Base-by-base conservation (phyloP, 2,329 filamentous ascomycete species). In the Xylaria sp. region DNA sequence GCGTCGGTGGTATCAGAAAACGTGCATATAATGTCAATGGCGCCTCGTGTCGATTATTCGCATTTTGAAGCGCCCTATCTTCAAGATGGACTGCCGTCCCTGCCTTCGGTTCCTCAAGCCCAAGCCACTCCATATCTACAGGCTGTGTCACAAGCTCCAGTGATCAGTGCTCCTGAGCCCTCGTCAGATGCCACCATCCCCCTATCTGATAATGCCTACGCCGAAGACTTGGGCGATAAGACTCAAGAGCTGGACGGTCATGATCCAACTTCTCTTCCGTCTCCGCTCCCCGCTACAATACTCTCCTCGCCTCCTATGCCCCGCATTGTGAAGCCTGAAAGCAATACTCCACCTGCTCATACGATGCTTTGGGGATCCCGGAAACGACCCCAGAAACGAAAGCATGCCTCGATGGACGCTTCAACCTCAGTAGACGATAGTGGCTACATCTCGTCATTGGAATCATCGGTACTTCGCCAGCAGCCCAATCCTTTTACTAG, bases 391-490 rank as follows among this genome's bases (percentile, higher is more conserved):
- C 88, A 89, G 67, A 92, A 91, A 78, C 89, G 90, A 67, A 94
- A 92, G 75, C 87, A 90, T 70, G 85, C 86, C 29, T 89, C 90
- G 11, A 89, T 96, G 81, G 92, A 91, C 53, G 69, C 70, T 17
- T 67, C 71, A 13, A 47, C 41, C 21, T 47, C 65, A 6, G 44
- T 73, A 33, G 72, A 86, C 71, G 95, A 99, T 76, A 98, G 94
- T 74, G 95, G 95, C 40, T 99, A 98, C 77, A 97, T 96, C 74
- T 98, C 95, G 1, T 97, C 93, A 0, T 84, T 98, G 17, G 93
- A 97, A 70, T 98, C 95, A 2, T 98, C 95, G 0, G 92, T 85
- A 13, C 85, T 92, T 74, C 87, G 94, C 61, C 88, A 88, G 65
- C 85, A 86, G 66, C 81, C 85, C 62, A 80, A 80, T 15, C 82